phyloP scores from a whole-genome alignment of 2,329 filamentous ascomycete species.

The Aspergillus novoparasiticus region DNA sequence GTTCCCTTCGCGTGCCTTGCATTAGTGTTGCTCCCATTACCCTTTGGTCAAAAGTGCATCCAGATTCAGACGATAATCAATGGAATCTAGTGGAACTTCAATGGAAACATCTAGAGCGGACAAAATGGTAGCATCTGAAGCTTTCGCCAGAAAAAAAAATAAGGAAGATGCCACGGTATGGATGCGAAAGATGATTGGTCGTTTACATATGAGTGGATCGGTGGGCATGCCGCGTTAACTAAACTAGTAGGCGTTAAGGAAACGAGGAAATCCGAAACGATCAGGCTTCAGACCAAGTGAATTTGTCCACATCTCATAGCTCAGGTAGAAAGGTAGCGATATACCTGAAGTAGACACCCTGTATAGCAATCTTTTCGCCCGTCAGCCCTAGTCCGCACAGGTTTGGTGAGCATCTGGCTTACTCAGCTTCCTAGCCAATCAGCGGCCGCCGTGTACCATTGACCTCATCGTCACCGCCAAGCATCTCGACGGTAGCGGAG shows the following conservation, averaged over 20 bases:
- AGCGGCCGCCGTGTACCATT: slow-evolving; percentile 14
- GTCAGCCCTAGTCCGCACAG: slow-evolving; percentile 7
- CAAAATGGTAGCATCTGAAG: not conserved
- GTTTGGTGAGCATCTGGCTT: slow-evolving; percentile 15
- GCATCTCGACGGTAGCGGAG: slow-evolving; percentile 16
- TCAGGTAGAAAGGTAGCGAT: not conserved
- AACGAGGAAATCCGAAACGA: not conserved
- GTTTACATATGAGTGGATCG: not conserved
- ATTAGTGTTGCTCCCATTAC: not conserved
- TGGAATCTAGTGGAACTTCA: slow-evolving; percentile 4
- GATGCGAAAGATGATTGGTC: not conserved
- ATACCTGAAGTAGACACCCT: not conserved
- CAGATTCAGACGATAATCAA: not conserved
- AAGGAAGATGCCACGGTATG: slow-evolving; percentile 2
- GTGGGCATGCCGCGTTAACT: slow-evolving; percentile 4
- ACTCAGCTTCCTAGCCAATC: slow-evolving; percentile 26
- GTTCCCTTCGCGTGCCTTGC: not conserved
- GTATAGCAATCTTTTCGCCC: not conserved
- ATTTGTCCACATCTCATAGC: not conserved
- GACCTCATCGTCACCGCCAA: slow-evolving; percentile 30
- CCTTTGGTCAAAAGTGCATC: not conserved
- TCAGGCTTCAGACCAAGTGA: not conserved
- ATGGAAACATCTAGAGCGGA: slow-evolving; percentile 1
- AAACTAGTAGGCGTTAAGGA: not conserved
- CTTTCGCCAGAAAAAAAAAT: not conserved